Conservation (phyloP, 768 basidiomycete genomes). For the Mycena haematopus region DNA sequence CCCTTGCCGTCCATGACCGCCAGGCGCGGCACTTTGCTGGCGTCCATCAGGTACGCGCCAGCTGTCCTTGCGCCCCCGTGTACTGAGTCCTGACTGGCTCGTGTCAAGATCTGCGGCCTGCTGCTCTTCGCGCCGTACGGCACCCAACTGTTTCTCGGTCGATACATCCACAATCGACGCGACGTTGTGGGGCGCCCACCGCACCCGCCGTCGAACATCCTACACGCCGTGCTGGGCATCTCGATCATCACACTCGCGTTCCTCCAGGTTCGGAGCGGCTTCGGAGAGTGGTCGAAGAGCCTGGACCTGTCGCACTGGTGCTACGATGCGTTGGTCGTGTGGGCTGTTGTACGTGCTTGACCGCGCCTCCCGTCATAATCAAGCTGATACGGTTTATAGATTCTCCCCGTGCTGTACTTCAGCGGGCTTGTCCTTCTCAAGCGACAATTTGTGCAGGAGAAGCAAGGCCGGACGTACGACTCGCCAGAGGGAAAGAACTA, state of each 20-base stretch:
- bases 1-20: constrained; percentile 50
- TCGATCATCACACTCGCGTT: constrained; percentile 56
- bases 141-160: constrained; percentile 58
- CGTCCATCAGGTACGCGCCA: constrained; percentile 53
- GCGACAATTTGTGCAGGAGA: constrained; percentile 51
- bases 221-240: constrained; percentile 62
- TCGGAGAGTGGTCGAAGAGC: constrained; percentile 49
- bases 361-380: not conserved
- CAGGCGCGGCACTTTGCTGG: constrained; percentile 51
- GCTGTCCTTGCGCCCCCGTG: not conserved
- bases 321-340: constrained; percentile 50
- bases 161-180: constrained; percentile 53
- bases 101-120: constrained; percentile 55
- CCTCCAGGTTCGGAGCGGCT: constrained; percentile 57
- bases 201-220: constrained; percentile 61
- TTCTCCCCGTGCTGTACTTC: constrained; percentile 53
- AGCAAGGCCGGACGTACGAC: constrained; percentile 24
- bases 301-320: constrained; percentile 44
- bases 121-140: constrained; percentile 58
- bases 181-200: constrained; percentile 35
- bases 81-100: not conserved
- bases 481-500: constrained; percentile 32
- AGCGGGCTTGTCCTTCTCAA: constrained; percentile 49
- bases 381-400: constrained; percentile 33
- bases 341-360: constrained; percentile 47